Conservation (phyloP, 2,329 filamentous ascomycete genomes). For the Didymella arachidicola region DNA sequence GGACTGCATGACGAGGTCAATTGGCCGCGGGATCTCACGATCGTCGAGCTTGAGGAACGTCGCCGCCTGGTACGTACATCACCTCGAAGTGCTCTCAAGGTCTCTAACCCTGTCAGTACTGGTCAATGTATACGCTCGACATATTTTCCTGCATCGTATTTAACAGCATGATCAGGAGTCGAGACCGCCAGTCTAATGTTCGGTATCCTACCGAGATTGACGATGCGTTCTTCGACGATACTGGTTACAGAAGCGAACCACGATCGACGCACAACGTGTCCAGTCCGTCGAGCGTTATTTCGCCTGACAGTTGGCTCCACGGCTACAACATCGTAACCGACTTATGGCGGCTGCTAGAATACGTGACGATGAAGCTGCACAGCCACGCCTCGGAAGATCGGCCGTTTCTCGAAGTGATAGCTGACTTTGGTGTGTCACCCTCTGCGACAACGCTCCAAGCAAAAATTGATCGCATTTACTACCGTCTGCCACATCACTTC, state of each 20-base stretch:
- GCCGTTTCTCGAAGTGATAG: background rate
- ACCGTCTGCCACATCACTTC: background rate
- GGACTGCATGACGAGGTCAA: slow-evolving; percentile 62
- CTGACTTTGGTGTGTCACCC: background rate
- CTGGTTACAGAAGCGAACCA: background rate
- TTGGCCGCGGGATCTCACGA: slow-evolving; percentile 48
- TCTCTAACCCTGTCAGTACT: background rate
- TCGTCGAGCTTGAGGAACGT: background rate
- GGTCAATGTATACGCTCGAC: background rate
- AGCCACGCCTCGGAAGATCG: slow-evolving; percentile 17
- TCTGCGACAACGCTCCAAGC: background rate
- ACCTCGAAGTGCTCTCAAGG: background rate
- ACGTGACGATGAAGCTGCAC: slow-evolving; percentile 44
- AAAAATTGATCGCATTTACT: background rate
- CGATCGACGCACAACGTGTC: background rate
- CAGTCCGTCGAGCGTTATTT: slow-evolving; percentile 31
- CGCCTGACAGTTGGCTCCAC: slow-evolving; percentile 56
- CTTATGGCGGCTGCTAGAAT: slow-evolving; percentile 64
- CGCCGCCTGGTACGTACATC: background rate
- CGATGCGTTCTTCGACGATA: slow-evolving; percentile 50
- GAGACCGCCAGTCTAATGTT: slow-evolving; percentile 52
- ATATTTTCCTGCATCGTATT: background rate
- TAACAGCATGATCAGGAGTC: background rate
- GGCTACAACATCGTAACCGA: slow-evolving; percentile 68
- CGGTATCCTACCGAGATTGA: slow-evolving; percentile 58